These are phyloP conservation scores for Backusella mclennaniae DNA, from an alignment of 192 early-diverging fungal genomes.

Conservation along the genomic window DNA sequence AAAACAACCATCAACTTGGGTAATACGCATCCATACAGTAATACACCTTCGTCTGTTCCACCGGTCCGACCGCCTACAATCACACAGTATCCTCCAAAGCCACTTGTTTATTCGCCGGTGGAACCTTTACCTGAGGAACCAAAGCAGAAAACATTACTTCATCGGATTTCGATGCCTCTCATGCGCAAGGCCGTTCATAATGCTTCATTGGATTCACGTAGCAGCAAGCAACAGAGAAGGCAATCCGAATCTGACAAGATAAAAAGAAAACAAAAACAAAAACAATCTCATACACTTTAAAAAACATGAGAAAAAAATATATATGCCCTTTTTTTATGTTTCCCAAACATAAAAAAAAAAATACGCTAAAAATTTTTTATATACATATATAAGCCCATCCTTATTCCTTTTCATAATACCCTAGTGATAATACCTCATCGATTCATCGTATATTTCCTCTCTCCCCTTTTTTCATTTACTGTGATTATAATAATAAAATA, in stretches of 20 bases:
- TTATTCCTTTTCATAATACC: not conserved
- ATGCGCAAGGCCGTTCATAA: not conserved
- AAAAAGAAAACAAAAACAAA: slow-evolving; percentile 2
- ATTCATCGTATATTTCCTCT: not conserved
- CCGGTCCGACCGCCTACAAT: slow-evolving; percentile 19
- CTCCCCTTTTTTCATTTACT: not conserved
- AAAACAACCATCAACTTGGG: not conserved
- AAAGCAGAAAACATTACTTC: not conserved
- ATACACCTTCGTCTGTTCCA: slow-evolving; percentile 1
- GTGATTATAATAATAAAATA: not conserved
- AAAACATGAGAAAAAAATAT: not conserved
- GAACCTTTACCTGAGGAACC: slow-evolving; percentile 7
- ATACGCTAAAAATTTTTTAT: not conserved
- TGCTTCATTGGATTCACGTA: not conserved
- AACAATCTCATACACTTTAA: not conserved
- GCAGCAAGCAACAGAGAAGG: not conserved
- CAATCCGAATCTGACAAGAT: not conserved
- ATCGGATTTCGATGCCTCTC: slow-evolving; percentile 19
- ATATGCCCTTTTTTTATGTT: slow-evolving; percentile 6
- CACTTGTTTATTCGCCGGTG: slow-evolving; percentile 26
- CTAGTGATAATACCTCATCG: not conserved
- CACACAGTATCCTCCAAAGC: slow-evolving; percentile 28
- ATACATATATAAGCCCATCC: not conserved
- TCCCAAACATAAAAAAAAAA: not conserved
- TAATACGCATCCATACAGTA: slow-evolving; percentile 15